Percentiles rank a stretch among this genome's conserved stretches.
phyloP scores from a whole-genome alignment of 345 rosid genomes.

The Eucalyptus victrix region DNA sequence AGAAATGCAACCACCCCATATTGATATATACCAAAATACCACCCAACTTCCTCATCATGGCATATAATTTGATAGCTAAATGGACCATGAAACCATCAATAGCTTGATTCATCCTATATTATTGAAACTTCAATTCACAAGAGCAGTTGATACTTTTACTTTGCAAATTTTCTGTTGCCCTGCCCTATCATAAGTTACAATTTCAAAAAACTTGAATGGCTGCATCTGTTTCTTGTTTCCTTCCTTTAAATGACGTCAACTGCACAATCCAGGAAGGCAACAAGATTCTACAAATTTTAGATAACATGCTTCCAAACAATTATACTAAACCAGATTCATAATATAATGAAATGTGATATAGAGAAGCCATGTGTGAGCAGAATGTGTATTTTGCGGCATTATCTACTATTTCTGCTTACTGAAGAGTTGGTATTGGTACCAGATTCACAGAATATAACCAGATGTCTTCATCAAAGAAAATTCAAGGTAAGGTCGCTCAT shows the following conservation, averaged over 20 bases:
- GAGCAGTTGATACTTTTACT: neutral
- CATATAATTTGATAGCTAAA: neutral
- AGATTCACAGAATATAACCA: neutral
- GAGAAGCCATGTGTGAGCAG: neutral
- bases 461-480: neutral
- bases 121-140: neutral
- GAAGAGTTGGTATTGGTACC: neutral
- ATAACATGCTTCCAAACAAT: neutral
- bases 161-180: neutral
- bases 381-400: neutral
- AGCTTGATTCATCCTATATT: neutral
- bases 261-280: neutral
- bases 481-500: neutral
- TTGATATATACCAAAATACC: neutral
- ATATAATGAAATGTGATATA: neutral
- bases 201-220: neutral
- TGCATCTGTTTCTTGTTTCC: neutral
- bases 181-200: neutral
- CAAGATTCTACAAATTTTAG: neutral
- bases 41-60: neutral
- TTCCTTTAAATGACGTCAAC: neutral
- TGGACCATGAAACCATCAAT: neutral
- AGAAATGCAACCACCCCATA: neutral
- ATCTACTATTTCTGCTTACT: neutral
- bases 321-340: neutral